Evolutionary conservation across 2,329 filamentous ascomycete genomes (phyloP).

Genomic region (Fusarium foetens): DNA sequence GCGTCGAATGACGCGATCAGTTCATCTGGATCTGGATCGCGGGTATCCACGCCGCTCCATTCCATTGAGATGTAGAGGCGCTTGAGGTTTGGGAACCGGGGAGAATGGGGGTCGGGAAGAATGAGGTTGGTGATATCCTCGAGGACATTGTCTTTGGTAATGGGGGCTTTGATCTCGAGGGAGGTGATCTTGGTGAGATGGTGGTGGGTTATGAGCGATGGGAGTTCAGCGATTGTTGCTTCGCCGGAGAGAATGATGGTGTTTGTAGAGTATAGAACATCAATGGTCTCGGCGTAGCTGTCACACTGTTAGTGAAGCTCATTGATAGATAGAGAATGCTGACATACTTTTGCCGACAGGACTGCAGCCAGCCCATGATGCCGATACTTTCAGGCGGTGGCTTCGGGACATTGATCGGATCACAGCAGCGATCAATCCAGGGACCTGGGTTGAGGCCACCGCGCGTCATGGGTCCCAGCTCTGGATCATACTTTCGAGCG

Average conservation of each 20-base stretch:
- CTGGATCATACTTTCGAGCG: background rate
- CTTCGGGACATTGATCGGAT: background rate
- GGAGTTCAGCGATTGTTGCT: background rate
- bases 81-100: background rate
- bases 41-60: rapidly evolving
- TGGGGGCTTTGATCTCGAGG: conserved; percentile 4
- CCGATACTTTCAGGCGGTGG: background rate
- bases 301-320: background rate
- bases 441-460: background rate
- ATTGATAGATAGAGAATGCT: rapidly evolving
- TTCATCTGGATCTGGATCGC: background rate
- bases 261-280: conserved; percentile 2
- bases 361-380: background rate
- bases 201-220: background rate
- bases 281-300: conserved; percentile 14
- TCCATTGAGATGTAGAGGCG: background rate
- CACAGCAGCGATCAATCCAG: background rate
- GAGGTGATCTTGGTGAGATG: conserved; percentile 1
- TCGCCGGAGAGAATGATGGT: background rate
- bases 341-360: conserved; percentile 10
- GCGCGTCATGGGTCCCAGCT: background rate
- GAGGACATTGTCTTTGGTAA: background rate
- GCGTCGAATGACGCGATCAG: background rate
- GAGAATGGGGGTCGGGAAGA: no score
- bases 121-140: background rate